phyloP scores from a whole-genome alignment of 768 basidiomycete species.

The Roridomyces roridus region DNA sequence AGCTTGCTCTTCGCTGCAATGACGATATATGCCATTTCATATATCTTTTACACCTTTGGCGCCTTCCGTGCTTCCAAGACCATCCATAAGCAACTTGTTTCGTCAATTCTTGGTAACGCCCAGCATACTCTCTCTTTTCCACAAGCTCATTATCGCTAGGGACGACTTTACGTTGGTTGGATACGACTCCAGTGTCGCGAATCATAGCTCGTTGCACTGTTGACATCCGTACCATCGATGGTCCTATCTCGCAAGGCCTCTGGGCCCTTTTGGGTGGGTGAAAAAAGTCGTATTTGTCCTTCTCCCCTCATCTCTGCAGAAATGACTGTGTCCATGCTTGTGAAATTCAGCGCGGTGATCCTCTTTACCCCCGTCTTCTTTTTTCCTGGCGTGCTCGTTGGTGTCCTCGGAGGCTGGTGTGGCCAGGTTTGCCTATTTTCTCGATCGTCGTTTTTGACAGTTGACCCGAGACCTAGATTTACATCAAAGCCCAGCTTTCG shows the following conservation, averaged over 20 bases:
- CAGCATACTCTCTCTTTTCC: conserved; percentile 48
- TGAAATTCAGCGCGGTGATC: conserved; percentile 38
- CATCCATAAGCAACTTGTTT: conserved; percentile 47
- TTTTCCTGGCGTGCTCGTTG: conserved; percentile 35
- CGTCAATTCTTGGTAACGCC: conserved; percentile 47
- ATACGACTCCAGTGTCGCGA: conserved; percentile 33
- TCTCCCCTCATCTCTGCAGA: conserved; percentile 34
- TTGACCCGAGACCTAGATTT: conserved; percentile 15
- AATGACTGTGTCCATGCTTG: conserved; percentile 28
- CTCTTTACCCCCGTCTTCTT: conserved; percentile 36
- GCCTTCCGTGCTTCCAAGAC: conserved; percentile 44
- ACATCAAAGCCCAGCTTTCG: conserved; percentile 33
- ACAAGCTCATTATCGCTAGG: neutral
- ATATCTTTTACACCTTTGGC: conserved; percentile 40
- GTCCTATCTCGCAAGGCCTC: conserved; percentile 40
- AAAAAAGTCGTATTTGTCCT: conserved; percentile 37
- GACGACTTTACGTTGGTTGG: conserved; percentile 32
- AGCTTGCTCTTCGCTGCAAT: conserved; percentile 34
- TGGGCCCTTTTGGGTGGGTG: conserved; percentile 35
- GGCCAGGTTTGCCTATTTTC: conserved; percentile 11
- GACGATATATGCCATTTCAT: conserved; percentile 34
- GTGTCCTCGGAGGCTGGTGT: conserved; percentile 33
- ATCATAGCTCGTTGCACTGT: conserved; percentile 56
- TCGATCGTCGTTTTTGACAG: neutral
- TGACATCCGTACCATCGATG: conserved; percentile 45